Conservation (phyloP, 176 grass and related monocot genomes). For the Dactylis glomerata region DNA sequence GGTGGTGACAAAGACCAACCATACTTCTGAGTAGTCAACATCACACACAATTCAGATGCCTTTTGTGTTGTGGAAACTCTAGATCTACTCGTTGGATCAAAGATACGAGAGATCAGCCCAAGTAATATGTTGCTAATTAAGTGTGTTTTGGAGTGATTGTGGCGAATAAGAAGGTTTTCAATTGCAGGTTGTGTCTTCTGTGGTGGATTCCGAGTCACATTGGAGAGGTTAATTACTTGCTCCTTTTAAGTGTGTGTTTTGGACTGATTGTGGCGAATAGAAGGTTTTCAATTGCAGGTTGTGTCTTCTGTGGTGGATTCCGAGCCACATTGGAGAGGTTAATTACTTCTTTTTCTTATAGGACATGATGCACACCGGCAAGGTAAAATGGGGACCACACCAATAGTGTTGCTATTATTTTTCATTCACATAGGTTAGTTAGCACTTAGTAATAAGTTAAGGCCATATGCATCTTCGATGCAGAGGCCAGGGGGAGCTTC, state of each 20-base stretch:
- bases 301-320: conserved; percentile 13
- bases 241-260: no score
- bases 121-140: not conserved
- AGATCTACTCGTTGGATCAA: not conserved
- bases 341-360: not conserved
- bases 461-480: not conserved
- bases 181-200: not conserved
- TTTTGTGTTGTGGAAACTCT: conserved; percentile 6
- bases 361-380: not conserved
- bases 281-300: not conserved
- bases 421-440: not conserved
- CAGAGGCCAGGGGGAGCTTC: not conserved
- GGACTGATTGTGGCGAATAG: not conserved
- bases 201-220: conserved; percentile 12
- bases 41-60: not conserved
- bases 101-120: not conserved
- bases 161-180: not conserved
- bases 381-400: not conserved
- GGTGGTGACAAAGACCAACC: not conserved
- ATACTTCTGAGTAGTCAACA: conserved; percentile 12
- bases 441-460: not conserved
- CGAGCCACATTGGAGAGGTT: not conserved
- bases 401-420: not conserved
- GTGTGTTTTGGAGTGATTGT: not conserved
- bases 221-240: not conserved